Evolutionary conservation across 1,284 basidiomycete genomes (phyloP).

Genomic region (Cystobasidium pallidum): DNA sequence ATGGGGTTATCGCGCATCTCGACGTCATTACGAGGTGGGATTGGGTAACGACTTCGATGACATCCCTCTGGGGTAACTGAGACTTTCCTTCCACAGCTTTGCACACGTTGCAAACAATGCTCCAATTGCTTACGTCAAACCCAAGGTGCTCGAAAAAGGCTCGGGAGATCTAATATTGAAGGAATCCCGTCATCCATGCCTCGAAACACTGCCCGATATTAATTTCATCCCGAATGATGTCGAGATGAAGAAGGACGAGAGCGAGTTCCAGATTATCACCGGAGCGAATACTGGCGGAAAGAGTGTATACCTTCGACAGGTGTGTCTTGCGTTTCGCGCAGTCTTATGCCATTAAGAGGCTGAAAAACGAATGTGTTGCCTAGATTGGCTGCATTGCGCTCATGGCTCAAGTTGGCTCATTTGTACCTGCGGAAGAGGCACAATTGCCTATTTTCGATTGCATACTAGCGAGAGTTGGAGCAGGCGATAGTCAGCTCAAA

Average conservation of each 20-base stretch:
- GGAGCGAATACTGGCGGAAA: conserved; percentile 87
- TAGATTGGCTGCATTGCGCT: conserved; percentile 89
- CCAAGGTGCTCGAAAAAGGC: conserved; percentile 73
- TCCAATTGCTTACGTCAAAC: conserved; percentile 84
- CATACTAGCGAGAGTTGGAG: conserved; percentile 92
- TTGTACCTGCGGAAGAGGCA: conserved; percentile 87
- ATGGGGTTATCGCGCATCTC: conserved; percentile 82
- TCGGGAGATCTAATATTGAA: conserved; percentile 73
- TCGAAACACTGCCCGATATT: conserved; percentile 95
- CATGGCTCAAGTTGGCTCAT: conserved; percentile 94
- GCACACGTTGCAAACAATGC: conserved; percentile 87
- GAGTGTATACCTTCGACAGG: conserved; percentile 80
- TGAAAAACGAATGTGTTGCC: conserved; percentile 23
- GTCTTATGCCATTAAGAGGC: no score
- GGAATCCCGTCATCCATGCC: conserved; percentile 90
- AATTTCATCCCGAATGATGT: conserved; percentile 95
- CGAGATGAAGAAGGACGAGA: conserved; percentile 76
- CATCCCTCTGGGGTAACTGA: no score
- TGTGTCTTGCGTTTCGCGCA: conserved; percentile 50
- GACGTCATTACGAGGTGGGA: conserved; percentile 85
- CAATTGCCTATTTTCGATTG: conserved; percentile 92
- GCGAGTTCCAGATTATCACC: conserved; percentile 40
- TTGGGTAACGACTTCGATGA: no score
- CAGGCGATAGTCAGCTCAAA: conserved; percentile 95
- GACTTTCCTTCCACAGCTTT: conserved; percentile 63